phyloP scores from a whole-genome alignment of 208 protist species.

The Crithidia sp. region DNA sequence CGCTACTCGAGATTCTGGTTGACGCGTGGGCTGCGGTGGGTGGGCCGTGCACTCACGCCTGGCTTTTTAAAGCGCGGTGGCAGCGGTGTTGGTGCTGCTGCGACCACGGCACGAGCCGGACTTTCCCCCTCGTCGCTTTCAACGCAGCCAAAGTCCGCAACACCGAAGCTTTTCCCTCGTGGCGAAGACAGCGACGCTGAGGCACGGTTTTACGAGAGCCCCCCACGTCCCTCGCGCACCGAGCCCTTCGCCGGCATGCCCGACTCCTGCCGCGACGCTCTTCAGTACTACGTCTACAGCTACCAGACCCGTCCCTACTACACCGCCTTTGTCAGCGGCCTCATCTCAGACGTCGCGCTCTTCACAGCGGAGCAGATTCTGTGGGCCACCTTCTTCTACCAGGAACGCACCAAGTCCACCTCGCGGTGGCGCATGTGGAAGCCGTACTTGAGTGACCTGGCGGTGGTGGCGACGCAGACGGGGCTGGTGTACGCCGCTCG shows the following conservation, averaged over 20 bases:
- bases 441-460: conserved; percentile 23
- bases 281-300: conserved; percentile 56
- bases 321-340: conserved; percentile 42
- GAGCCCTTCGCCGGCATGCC: conserved; percentile 40
- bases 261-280: conserved; percentile 32
- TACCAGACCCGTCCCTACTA: conserved; percentile 45
- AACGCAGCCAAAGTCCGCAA: neutral
- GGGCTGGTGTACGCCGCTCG: conserved; percentile 39
- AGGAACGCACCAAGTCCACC: conserved; percentile 36
- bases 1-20: conserved; percentile 58
- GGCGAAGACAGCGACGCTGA: conserved; percentile 9
- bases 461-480: conserved; percentile 28
- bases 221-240: conserved; percentile 20
- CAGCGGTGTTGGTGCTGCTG: neutral
- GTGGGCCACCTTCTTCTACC: conserved; percentile 41
- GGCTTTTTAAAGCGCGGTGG: conserved; percentile 29
- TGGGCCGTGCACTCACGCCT: conserved; percentile 39
- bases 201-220: conserved; percentile 13
- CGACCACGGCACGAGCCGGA: neutral
- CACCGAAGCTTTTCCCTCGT: conserved; percentile 11
- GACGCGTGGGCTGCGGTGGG: conserved; percentile 38
- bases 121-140: neutral
- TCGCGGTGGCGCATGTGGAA: conserved; percentile 74
- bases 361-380: conserved; percentile 41
- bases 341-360: conserved; percentile 55